These are phyloP conservation scores for Euphorbia tirucalli DNA, from an alignment of 345 rosid species.

Conservation along the genomic window DNA sequence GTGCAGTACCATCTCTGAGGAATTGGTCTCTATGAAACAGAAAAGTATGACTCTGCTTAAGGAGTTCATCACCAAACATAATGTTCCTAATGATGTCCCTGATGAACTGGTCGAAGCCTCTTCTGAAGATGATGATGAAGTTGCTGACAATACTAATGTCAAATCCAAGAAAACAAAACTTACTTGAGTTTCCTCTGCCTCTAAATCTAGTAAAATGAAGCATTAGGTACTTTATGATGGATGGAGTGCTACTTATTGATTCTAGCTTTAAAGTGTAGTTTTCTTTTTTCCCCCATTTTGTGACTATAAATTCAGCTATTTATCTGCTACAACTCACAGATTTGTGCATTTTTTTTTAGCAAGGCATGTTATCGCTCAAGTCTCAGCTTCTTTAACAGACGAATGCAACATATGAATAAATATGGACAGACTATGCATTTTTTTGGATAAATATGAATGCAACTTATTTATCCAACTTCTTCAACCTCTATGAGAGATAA, in stretches of 20 bases:
- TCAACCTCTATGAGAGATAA: too few species aligned
- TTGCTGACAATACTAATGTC: conserved; percentile 37
- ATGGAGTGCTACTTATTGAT: background rate
- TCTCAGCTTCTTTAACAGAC: too few species aligned
- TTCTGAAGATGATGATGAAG: conserved; percentile 50
- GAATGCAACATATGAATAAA: too few species aligned
- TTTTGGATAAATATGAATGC: too few species aligned
- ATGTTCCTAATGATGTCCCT: conserved; percentile 71
- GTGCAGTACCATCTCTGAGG: conserved; percentile 49
- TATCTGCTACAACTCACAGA: background rate
- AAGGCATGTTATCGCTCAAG: too few species aligned
- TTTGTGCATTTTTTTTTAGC: background rate
- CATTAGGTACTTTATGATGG: background rate
- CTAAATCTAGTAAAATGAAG: background rate
- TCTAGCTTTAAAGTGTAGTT: background rate
- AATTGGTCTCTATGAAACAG: conserved; percentile 70
- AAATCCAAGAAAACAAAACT: conserved; percentile 69
- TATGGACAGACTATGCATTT: too few species aligned
- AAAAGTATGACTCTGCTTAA: conserved; percentile 70
- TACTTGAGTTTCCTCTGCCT: conserved; percentile 22
- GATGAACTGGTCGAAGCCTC: conserved; percentile 56
- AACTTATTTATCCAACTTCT: too few species aligned
- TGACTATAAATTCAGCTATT: background rate
- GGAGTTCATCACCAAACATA: conserved; percentile 81
- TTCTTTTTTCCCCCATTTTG: too few species aligned